These are phyloP conservation scores for Euphrasia confusa DNA, from an alignment of 257 asterid species.

Conservation along the genomic window DNA sequence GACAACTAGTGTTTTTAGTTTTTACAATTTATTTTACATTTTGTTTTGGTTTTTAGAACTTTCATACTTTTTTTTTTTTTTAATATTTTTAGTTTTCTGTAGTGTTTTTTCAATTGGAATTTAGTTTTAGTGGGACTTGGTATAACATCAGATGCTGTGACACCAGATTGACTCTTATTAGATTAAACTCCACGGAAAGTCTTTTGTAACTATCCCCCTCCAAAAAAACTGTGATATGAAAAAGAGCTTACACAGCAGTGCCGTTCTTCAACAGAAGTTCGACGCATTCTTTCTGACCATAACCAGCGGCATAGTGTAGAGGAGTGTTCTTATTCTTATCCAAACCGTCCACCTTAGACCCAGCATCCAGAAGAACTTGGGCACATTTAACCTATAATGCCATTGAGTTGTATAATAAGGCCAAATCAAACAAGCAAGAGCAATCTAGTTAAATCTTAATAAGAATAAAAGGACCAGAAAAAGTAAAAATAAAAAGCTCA, in stretches of 20 bases:
- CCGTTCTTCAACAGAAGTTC: conserved; percentile 71
- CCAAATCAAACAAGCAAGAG: neutral
- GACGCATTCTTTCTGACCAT: conserved; percentile 80
- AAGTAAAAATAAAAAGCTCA: neutral
- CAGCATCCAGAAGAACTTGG: conserved; percentile 75
- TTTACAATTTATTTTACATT: too few relatives aligned
- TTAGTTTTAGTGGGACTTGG: too few relatives aligned
- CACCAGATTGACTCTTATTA: too few relatives aligned
- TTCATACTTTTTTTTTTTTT: too few relatives aligned
- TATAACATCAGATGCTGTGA: too few relatives aligned
- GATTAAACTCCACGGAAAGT: too few relatives aligned
- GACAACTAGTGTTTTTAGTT: too few relatives aligned
- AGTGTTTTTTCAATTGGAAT: too few relatives aligned
- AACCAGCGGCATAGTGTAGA: conserved; percentile 87
- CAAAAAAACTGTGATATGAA: neutral
- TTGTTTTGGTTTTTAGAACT: too few relatives aligned
- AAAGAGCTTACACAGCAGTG: conserved; percentile 70
- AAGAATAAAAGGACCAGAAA: too few relatives aligned
- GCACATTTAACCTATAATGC: conserved; percentile 58
- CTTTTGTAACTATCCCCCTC: too few relatives aligned
- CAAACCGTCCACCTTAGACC: conserved; percentile 76
- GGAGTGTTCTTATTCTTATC: conserved; percentile 88
- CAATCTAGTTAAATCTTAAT: neutral
- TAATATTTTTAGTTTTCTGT: too few relatives aligned
- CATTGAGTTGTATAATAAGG: neutral